Evolutionary conservation across 345 rosid genomes (phyloP).

Genomic region (Durio zibethinus): DNA sequence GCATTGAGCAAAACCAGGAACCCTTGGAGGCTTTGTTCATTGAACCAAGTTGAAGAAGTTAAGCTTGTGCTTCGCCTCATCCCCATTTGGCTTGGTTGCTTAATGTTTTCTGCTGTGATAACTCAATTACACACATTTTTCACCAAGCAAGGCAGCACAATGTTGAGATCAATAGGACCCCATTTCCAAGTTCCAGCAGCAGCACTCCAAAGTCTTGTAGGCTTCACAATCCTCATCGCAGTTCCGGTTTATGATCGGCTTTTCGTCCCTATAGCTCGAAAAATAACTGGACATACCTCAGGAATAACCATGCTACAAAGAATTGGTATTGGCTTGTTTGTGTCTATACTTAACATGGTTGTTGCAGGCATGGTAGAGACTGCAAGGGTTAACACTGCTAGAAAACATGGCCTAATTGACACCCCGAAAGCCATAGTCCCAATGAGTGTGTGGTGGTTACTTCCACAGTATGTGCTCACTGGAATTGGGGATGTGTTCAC

Average conservation of each 20-base stretch:
- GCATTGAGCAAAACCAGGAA: slow-evolving; percentile 34
- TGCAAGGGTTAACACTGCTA: slow-evolving; percentile 53
- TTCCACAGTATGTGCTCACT: slow-evolving; percentile 70
- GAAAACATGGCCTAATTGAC: slow-evolving; percentile 47
- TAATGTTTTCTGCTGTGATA: slow-evolving; percentile 61
- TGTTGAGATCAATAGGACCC: slow-evolving; percentile 59
- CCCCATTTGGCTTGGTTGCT: slow-evolving; percentile 75
- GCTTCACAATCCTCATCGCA: slow-evolving; percentile 59
- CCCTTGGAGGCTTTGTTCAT: slow-evolving; percentile 78
- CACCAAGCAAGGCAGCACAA: slow-evolving; percentile 76
- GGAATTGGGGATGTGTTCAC: slow-evolving; percentile 65
- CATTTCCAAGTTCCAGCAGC: slow-evolving; percentile 72
- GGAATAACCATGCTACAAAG: slow-evolving; percentile 83
- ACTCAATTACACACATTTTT: slow-evolving; percentile 77
- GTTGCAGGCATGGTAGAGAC: slow-evolving; percentile 62
- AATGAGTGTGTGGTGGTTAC: slow-evolving; percentile 72
- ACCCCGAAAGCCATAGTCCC: slow-evolving; percentile 56
- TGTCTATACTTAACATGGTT: slow-evolving; percentile 57
- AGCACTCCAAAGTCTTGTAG: slow-evolving; percentile 63
- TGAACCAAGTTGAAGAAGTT: slow-evolving; percentile 86
- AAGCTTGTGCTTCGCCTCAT: slow-evolving; percentile 64
- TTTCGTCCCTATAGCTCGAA: slow-evolving; percentile 58
- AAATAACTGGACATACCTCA: slow-evolving; percentile 52
- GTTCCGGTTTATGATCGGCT: slow-evolving; percentile 62
- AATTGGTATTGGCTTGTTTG: slow-evolving; percentile 65